Evolutionary conservation across 2,329 filamentous ascomycete genomes (phyloP).

Genomic region (Penicillium brevicompactum): DNA sequence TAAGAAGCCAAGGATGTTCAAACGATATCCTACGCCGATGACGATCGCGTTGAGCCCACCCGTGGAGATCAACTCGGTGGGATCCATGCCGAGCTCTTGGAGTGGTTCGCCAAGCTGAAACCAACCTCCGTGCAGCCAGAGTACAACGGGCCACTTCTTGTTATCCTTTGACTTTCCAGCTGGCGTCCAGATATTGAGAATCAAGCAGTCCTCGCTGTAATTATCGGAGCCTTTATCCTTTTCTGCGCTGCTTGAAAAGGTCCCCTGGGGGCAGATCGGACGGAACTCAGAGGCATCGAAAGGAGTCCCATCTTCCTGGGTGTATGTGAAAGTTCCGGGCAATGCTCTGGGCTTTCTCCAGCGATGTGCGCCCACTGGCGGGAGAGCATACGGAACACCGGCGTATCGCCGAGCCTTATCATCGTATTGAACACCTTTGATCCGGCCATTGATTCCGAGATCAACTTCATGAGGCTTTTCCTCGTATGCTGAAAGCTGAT

Average conservation of each 20-base stretch:
- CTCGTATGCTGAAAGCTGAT: not conserved
- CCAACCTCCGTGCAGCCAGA: conserved; percentile 49
- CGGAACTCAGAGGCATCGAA: conserved; percentile 44
- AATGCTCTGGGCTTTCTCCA: conserved; percentile 44
- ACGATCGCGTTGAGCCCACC: conserved; percentile 42
- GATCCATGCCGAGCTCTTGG: conserved; percentile 47
- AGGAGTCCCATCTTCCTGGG: conserved; percentile 20
- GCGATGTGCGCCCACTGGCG: conserved; percentile 40
- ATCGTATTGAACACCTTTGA: conserved; percentile 23
- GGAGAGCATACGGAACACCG: conserved; percentile 44
- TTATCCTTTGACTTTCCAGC: conserved; percentile 20
- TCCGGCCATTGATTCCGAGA: not conserved
- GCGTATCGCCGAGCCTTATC: conserved; percentile 33
- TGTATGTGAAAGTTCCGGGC: conserved; percentile 33
- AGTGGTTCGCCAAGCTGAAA: conserved; percentile 51
- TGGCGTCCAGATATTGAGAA: conserved; percentile 54
- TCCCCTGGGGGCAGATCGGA: conserved; percentile 45
- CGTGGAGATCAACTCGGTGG: conserved; percentile 42
- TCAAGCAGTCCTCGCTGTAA: conserved; percentile 53
- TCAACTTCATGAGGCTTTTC: not conserved
- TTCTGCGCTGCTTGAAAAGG: conserved; percentile 26
- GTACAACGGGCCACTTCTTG: conserved; percentile 34
- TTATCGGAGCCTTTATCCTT: conserved; percentile 20
- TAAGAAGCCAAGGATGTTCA: conserved; percentile 55
- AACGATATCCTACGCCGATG: conserved; percentile 51